phyloP scores from a whole-genome alignment of 768 basidiomycete genomes.

The Chlorophyllum brunneum region DNA sequence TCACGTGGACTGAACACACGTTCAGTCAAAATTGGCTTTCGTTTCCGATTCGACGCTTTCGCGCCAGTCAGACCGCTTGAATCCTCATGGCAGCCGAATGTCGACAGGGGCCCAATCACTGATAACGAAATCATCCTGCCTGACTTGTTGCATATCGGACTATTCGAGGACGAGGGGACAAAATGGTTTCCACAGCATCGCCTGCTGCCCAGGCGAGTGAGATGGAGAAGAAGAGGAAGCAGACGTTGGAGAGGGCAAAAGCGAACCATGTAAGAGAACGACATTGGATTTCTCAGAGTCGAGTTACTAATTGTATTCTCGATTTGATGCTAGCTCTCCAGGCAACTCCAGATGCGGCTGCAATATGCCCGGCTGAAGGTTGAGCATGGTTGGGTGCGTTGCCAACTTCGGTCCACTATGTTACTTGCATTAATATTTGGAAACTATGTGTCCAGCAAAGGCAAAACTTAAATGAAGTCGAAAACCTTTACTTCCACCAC shows the following conservation, averaged over 20 bases:
- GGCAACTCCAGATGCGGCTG: slow-evolving; percentile 68
- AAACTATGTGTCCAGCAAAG: slow-evolving; percentile 47
- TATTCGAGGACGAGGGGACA: neutral
- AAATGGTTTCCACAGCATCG: slow-evolving; percentile 33
- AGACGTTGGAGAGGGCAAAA: slow-evolving; percentile 52
- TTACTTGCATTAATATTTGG: neutral
- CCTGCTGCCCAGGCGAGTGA: slow-evolving; percentile 28
- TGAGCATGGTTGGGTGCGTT: slow-evolving; percentile 74
- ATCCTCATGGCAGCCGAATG: slow-evolving; percentile 9
- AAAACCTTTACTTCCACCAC: slow-evolving; percentile 78
- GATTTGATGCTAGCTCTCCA: slow-evolving; percentile 46
- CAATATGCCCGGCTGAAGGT: slow-evolving; percentile 79
- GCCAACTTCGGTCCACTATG: neutral
- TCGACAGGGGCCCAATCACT: slow-evolving; percentile 1
- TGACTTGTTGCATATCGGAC: neutral
- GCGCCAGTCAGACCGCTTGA: neutral
- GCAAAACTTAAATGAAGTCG: slow-evolving; percentile 77
- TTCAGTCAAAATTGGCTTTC: slow-evolving; percentile 9
- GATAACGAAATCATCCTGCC: neutral
- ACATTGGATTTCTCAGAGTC: neutral
- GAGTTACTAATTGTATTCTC: neutral
- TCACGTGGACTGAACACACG: slow-evolving; percentile 10
- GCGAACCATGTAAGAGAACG: slow-evolving; percentile 47
- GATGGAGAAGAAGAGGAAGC: slow-evolving; percentile 42
- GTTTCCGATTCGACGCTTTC: neutral